Conservation (phyloP, 106 monocot species). For the Triglochin maritima region DNA sequence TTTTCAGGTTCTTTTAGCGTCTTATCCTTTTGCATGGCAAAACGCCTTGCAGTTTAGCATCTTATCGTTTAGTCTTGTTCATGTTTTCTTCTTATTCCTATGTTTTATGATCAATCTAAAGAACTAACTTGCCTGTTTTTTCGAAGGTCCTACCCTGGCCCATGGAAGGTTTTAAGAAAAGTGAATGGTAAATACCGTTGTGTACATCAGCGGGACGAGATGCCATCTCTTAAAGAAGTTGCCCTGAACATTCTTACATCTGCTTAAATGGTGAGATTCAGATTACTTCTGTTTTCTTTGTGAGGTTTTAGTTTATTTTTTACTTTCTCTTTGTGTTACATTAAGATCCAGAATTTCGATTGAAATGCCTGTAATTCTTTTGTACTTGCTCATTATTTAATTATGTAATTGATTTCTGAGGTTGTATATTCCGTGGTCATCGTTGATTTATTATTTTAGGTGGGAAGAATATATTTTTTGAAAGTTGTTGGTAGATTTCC, state of each 20-base stretch:
- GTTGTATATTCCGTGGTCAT: too few relatives aligned
- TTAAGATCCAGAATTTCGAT: too few relatives aligned
- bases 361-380: too few relatives aligned
- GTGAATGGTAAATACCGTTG: constrained; percentile 35
- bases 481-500: too few relatives aligned
- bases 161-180: constrained; percentile 87
- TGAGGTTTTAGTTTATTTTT: too few relatives aligned
- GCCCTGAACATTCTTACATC: constrained; percentile 79
- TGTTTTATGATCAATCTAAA: not conserved
- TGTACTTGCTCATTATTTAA: too few relatives aligned
- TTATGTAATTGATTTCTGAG: too few relatives aligned
- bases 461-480: too few relatives aligned
- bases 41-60: not conserved
- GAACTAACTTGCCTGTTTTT: not conserved
- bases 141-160: constrained; percentile 79
- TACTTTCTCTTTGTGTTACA: too few relatives aligned
- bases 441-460: too few relatives aligned
- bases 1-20: constrained; percentile 58
- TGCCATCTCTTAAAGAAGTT: constrained; percentile 90
- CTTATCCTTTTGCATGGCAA: not conserved
- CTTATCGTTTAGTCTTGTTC: not conserved
- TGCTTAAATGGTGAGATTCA: constrained; percentile 9
- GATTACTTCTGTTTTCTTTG: too few relatives aligned
- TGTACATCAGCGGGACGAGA: constrained; percentile 75
- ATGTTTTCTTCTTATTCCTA: not conserved